These are phyloP conservation scores for Globisporangium splendens DNA, from an alignment of 352 stramenopile species.

Conservation along the genomic window DNA sequence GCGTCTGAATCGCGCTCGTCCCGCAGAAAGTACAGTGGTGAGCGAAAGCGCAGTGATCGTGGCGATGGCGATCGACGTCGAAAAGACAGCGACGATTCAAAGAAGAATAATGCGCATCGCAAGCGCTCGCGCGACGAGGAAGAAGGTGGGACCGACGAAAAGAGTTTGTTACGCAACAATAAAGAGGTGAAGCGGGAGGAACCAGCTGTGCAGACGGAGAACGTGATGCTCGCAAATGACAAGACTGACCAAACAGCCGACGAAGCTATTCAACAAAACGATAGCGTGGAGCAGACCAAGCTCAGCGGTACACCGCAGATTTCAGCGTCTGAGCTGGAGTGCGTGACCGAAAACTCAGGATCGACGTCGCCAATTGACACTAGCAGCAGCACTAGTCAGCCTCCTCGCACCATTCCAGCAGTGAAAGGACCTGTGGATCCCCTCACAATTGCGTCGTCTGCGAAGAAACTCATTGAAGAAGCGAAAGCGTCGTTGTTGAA, in stretches of 20 bases:
- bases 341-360: background rate
- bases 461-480: conserved; percentile 12
- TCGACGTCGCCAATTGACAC: conserved; percentile 3
- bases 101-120: background rate
- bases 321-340: background rate
- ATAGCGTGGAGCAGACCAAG: background rate
- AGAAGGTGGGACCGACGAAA: background rate
- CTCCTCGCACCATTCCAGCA: background rate
- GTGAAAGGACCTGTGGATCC: background rate
- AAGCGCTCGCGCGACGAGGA: conserved; percentile 13
- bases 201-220: background rate
- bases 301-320: background rate
- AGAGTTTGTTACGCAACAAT: background rate
- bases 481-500: conserved; percentile 6
- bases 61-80: conserved; percentile 7
- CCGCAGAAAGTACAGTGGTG: conserved; percentile 12
- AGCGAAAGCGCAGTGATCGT: conserved; percentile 3
- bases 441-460: conserved; percentile 3
- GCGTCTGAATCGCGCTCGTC: conserved; percentile 11
- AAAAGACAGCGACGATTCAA: conserved; percentile 1
- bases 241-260: background rate
- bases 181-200: background rate
- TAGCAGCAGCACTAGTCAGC: conserved; percentile 6
- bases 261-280: background rate
- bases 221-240: background rate